Evolutionary conservation across 352 stramenopile species (phyloP).

Genomic region (Phytophthora fragariaefolia): DNA sequence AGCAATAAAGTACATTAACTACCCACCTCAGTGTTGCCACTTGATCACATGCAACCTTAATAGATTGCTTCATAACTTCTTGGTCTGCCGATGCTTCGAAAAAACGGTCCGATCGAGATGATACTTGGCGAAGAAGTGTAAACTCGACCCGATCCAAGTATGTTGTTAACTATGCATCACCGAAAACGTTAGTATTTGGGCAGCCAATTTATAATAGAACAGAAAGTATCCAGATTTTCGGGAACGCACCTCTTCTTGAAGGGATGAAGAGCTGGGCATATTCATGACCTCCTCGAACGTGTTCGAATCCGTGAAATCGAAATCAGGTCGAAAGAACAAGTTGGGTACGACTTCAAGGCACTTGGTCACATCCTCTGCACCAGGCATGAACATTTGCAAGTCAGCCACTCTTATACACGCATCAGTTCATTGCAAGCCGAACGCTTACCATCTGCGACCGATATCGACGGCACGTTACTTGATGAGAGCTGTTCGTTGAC

Average conservation of each 20-base stretch:
- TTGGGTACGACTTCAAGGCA: conserved; percentile 78
- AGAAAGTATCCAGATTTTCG: not conserved
- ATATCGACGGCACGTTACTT: conserved; percentile 81
- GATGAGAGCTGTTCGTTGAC: conserved; percentile 87
- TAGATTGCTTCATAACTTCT: conserved; percentile 88
- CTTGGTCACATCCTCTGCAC: conserved; percentile 80
- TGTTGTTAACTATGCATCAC: conserved; percentile 56
- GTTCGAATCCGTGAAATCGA: conserved; percentile 76
- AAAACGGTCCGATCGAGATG: conserved; percentile 84
- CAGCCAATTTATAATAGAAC: too few species aligned
- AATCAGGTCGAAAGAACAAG: conserved; percentile 83
- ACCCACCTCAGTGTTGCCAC: conserved; percentile 75
- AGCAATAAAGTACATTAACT: not conserved
- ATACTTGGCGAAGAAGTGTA: conserved; percentile 85
- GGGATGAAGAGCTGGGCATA: conserved; percentile 55
- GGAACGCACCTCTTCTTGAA: conserved; percentile 72
- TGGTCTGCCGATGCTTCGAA: conserved; percentile 87
- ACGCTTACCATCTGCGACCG: conserved; percentile 68
- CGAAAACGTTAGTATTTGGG: too few species aligned
- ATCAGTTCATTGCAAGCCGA: not conserved
- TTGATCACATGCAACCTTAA: conserved; percentile 79
- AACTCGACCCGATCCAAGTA: conserved; percentile 89
- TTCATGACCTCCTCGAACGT: conserved; percentile 86
- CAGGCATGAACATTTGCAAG: conserved; percentile 5
- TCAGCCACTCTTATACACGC: not conserved